Base-by-base conservation (phyloP, 2,329 filamentous ascomycete species). In the Cylindrodendrum hubeiense region DNA sequence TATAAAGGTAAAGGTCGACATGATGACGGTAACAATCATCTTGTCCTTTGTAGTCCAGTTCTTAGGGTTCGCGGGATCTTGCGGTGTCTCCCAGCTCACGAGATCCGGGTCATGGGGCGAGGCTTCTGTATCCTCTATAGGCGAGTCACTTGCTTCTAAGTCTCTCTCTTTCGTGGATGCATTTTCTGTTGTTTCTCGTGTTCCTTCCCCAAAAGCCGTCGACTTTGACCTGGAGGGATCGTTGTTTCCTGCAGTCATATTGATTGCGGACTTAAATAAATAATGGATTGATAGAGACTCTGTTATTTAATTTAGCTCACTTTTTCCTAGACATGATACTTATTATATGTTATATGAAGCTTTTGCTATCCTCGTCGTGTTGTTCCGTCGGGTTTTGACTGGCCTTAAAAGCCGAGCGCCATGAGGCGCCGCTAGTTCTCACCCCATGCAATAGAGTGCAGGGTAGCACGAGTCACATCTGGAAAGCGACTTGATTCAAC, bases 21-120 rank as follows among this genome's bases (percentile, higher is more conserved):
- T 54, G 22, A 30, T 26, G 5, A 56, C 17, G 4, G 62, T 65
- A 21, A 46, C 22, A 1, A 28, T 77, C 89, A 88, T 91, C 76
- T 90, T 90, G 73, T 82, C 85, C 33, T 76, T 78, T 30, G 77
- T 78, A 0, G 81, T 65, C 88, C 89, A 91, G 76, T 89, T 89
- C 75, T 82, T 82, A 9, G 85, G 85, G 68, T 86, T 86, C 39
- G 79, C 75, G 1, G 79, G 79, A 70, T 86, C 85, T 55, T 89
- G 80, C 4, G 86, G 84, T 0, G 85, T 86, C 37, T 84, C 79
- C 87, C 88, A 85, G 3, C 74, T 74, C 21, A 85, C 81, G 13
- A 84, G 73, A 52, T 84, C 79, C 4, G 80, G 80, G 53, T 84
- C 70, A 8, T 30, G n/a, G 7, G n/a, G 26, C 9, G 8, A 3